Evolutionary conservation across 129 eudicot species (phyloP).

Genomic region (Calendula officinalis): DNA sequence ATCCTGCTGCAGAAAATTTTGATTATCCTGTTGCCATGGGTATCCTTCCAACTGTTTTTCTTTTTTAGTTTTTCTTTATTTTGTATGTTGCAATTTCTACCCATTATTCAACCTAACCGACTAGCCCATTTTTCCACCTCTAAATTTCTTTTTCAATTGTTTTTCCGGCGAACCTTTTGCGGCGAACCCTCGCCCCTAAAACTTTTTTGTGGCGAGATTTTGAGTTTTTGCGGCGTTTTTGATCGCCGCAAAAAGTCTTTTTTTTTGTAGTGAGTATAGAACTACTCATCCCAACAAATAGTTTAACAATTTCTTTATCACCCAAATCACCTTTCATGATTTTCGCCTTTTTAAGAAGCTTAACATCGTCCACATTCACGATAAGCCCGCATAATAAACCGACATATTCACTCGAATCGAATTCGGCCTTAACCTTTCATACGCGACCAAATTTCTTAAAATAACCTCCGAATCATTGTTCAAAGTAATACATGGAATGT

Average conservation of each 20-base stretch:
- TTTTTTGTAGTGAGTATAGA: not conserved
- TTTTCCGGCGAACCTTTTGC: no score
- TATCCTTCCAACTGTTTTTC: no score
- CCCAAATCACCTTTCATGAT: conserved; percentile 24
- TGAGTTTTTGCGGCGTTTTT: no score
- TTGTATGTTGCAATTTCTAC: no score
- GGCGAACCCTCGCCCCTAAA: no score
- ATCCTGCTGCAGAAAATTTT: conserved; percentile 96
- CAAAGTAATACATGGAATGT: conserved; percentile 27
- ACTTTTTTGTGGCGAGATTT: no score
- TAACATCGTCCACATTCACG: conserved; percentile 31
- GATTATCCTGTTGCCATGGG: conserved; percentile 97
- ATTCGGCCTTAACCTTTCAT: conserved; percentile 12
- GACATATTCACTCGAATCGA: conserved; percentile 8
- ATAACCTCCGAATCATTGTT: conserved; percentile 33
- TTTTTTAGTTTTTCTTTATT: no score
- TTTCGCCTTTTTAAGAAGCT: conserved; percentile 9
- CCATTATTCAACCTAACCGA: no score
- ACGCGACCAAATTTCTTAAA: conserved; percentile 43
- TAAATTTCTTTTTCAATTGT: no score
- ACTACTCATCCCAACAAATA: conserved; percentile 38
- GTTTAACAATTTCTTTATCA: conserved; percentile 24
- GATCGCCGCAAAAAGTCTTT: no score
- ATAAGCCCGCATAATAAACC: conserved; percentile 44
- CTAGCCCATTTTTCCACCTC: no score